Percentiles rank a stretch among this genome's conserved stretches.
These are phyloP conservation scores for Solanum ahanhuiri DNA, from an alignment of 257 asterid genomes.

Conservation along the genomic window DNA sequence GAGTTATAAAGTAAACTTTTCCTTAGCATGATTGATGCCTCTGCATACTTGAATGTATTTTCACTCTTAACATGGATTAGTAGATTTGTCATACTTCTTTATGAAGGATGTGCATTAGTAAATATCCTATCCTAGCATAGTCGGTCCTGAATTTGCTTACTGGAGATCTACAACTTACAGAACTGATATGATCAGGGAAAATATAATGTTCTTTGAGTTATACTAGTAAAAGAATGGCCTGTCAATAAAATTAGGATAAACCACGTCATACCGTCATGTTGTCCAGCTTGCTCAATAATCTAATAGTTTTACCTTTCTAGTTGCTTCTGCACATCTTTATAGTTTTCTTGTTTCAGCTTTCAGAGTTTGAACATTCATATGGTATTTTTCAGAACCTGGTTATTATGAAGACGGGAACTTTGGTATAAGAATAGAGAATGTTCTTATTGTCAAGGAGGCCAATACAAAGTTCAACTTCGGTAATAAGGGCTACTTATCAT, in stretches of 20 bases:
- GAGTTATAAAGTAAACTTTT: background rate
- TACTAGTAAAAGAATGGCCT: background rate
- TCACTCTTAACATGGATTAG: background rate
- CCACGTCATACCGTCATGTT: background rate
- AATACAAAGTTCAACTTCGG: conserved; percentile 84
- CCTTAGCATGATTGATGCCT: background rate
- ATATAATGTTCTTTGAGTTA: background rate
- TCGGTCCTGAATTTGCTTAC: background rate
- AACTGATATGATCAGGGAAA: background rate
- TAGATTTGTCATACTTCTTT: background rate
- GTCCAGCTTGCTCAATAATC: background rate
- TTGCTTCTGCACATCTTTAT: background rate
- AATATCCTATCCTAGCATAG: background rate
- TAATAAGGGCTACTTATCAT: conserved; percentile 56
- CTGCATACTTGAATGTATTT: background rate
- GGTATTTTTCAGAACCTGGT: conserved; percentile 68
- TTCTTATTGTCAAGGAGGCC: conserved; percentile 68
- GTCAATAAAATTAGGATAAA: background rate
- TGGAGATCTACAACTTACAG: background rate
- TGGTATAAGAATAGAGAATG: conserved; percentile 90
- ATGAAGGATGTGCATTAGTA: background rate
- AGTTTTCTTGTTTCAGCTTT: background rate
- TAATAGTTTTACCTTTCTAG: background rate
- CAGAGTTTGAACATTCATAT: background rate
- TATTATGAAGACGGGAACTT: conserved; percentile 93